Evolutionary conservation across 495 filamentous ascomycete genomes (phyloP), one percentile per base, ranked within the genome.

Genomic region (Penicillium silybi): DNA sequence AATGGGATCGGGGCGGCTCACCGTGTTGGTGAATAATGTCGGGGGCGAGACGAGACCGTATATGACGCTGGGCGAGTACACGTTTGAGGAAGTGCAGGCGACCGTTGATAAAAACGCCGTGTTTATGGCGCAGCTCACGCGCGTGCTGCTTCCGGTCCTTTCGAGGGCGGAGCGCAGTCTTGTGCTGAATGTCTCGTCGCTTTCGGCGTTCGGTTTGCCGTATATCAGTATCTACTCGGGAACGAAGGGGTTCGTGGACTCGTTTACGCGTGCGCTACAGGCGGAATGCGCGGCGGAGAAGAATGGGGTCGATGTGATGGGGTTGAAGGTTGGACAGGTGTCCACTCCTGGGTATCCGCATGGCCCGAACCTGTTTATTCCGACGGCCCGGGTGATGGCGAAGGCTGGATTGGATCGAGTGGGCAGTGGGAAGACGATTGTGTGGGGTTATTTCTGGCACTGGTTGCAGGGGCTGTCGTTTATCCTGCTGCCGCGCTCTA

Each of bases 1-100:
- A 29, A 6, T 29, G n/a, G n/a, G n/a, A 29, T 10, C 19, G 61
- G 54, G 2, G 47, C 54, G 5, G 40, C 55, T 80, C 27, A 71
- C 62, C 3, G 62, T 79, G 0, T 62, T 80, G 32, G 60, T 80
- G 39, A 79, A 80, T 54, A 80, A 80, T 59, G 74, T 79, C 1
- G 77, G 75, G 17, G 69, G 70, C 17, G 61, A 59, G 19, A 29
- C 41, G 10, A 57, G 41, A 20, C 47, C 45, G 15, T 62, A 57
- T 29, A 52, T 58, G 8, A 40, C 54, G 1, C 42, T 77, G 10
- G 50, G 55, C 11, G 53, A 58, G 1, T 49, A 53, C 2, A 57
- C 51, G 1, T 54, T 42, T 19, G 55, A 58, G 0, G 57, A 69
- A 10, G 46, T 69, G n/a, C 44, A 66, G 38, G 53, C 46, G 17